phyloP scores from a whole-genome alignment of 2,329 filamentous ascomycete genomes.

The Ascosphaera apis region DNA sequence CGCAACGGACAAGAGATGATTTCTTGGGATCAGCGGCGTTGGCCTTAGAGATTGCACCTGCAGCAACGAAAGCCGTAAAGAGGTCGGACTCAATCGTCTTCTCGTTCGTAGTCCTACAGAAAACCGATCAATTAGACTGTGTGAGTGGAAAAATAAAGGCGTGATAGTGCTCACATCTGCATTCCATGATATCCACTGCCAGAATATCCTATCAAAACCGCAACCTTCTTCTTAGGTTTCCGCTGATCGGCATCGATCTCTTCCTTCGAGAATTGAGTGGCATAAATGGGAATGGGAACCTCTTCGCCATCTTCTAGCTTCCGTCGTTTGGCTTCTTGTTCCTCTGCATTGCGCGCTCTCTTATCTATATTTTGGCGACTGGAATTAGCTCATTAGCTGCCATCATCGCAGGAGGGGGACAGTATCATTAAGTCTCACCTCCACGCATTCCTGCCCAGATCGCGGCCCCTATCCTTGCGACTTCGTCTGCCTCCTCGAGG shows the following conservation, averaged over 20 bases:
- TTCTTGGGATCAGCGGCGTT: slow-evolving; percentile 96
- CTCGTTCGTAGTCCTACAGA: slow-evolving; percentile 31
- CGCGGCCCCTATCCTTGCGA: slow-evolving; percentile 34
- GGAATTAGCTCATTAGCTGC: slow-evolving; percentile 24
- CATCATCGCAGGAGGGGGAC: slow-evolving; percentile 5
- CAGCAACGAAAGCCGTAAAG: slow-evolving; percentile 74
- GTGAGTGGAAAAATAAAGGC: not conserved
- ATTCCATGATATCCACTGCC: slow-evolving; percentile 95
- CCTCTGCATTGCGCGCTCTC: slow-evolving; percentile 26
- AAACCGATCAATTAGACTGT: slow-evolving; percentile 1
- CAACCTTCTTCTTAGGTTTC: slow-evolving; percentile 85
- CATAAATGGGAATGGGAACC: slow-evolving; percentile 26
- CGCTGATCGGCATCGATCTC: slow-evolving; percentile 76
- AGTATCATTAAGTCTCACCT: slow-evolving; percentile 26
- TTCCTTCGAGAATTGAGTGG: slow-evolving; percentile 41
- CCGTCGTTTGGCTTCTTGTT: slow-evolving; percentile 31
- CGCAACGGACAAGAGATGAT: slow-evolving; percentile 79
- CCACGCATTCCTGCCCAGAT: slow-evolving; percentile 44
- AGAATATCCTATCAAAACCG: slow-evolving; percentile 84
- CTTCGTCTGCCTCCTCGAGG: slow-evolving; percentile 12
- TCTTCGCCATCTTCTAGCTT: slow-evolving; percentile 26
- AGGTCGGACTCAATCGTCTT: slow-evolving; percentile 93
- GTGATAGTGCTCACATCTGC: slow-evolving; percentile 39
- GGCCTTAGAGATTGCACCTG: slow-evolving; percentile 84
- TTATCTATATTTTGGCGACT: slow-evolving; percentile 30